These are phyloP conservation scores for Boletus subcaerulescens DNA, from an alignment of 768 basidiomycete species.

Conservation along the genomic window DNA sequence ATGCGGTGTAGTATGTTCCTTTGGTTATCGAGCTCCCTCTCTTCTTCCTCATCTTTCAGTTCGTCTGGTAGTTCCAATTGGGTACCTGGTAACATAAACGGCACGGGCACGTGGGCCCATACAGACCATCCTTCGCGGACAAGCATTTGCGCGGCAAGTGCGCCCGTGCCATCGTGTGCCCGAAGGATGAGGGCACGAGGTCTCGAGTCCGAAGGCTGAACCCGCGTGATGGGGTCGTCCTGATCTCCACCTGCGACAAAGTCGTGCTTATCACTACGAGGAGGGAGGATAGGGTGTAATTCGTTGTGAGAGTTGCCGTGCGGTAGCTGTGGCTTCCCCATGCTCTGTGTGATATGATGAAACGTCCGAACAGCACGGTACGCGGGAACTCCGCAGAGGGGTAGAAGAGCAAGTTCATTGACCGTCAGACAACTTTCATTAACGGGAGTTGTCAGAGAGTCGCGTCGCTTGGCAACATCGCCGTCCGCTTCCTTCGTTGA, in stretches of 20 bases:
- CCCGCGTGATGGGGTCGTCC: conserved; percentile 8
- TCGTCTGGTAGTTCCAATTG: conserved; percentile 38
- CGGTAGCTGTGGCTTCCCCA: conserved; percentile 23
- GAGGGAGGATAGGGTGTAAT: conserved; percentile 25
- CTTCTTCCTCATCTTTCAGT: conserved; percentile 29
- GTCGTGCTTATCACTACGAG: conserved; percentile 23
- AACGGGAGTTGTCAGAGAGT: conserved; percentile 4
- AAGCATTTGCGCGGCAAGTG: conserved; percentile 77
- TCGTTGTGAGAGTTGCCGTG: conserved; percentile 27
- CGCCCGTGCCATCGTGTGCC: conserved; percentile 73
- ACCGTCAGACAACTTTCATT: conserved; percentile 39
- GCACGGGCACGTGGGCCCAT: conserved; percentile 59
- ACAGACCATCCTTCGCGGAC: conserved; percentile 67
- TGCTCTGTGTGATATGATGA: conserved; percentile 32
- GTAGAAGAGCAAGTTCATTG: conserved; percentile 77
- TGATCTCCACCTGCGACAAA: conserved; percentile 26
- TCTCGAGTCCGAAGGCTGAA: conserved; percentile 16
- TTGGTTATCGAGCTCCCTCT: conserved; percentile 38
- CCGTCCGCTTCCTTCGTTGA: conserved; percentile 4
- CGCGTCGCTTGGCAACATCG: conserved; percentile 9
- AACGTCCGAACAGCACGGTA: conserved; percentile 78
- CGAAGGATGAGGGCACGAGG: conserved; percentile 61
- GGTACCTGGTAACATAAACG: conserved; percentile 31
- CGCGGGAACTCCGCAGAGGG: conserved; percentile 76
- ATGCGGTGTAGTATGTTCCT: conserved; percentile 42